Conservation (phyloP, 441 rosid species). For the Melastoma candidum region DNA sequence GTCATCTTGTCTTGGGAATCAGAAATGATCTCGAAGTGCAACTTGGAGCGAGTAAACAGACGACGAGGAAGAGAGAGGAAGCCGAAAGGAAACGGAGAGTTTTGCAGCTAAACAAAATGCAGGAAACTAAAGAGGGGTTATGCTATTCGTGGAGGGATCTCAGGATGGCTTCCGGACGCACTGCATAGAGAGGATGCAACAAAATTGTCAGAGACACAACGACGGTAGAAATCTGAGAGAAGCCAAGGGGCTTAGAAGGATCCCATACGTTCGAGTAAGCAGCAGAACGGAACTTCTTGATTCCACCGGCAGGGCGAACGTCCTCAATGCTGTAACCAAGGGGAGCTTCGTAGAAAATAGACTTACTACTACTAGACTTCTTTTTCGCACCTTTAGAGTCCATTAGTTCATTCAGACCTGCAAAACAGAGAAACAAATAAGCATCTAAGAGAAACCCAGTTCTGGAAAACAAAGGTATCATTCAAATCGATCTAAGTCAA, state of each 20-base stretch:
- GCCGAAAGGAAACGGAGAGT: conserved; percentile 11
- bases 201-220: conserved; percentile 2
- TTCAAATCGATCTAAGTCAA: no score
- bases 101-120: conserved; percentile 3
- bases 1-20: conserved; percentile 23
- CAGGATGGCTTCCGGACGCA: conserved; percentile 71
- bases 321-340: conserved; percentile 82
- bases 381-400: conserved; percentile 62
- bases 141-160: conserved; percentile 16
- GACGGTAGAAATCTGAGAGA: background rate
- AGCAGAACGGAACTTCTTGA: conserved; percentile 68
- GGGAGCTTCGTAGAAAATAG: conserved; percentile 63
- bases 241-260: background rate
- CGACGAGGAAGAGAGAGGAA: conserved; percentile 23
- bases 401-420: conserved; percentile 64
- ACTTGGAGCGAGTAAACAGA: conserved; percentile 5
- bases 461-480: no score
- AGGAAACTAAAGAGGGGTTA: conserved; percentile 11
- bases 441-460: background rate
- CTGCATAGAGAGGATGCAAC: conserved; percentile 25
- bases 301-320: conserved; percentile 69
- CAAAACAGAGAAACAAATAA: conserved; percentile 10
- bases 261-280: conserved; percentile 44
- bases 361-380: conserved; percentile 44
- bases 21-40: conserved; percentile 2